Base-by-base conservation (phyloP, 805 yeast genomes). In the Wickerhamiella azymoides region DNA sequence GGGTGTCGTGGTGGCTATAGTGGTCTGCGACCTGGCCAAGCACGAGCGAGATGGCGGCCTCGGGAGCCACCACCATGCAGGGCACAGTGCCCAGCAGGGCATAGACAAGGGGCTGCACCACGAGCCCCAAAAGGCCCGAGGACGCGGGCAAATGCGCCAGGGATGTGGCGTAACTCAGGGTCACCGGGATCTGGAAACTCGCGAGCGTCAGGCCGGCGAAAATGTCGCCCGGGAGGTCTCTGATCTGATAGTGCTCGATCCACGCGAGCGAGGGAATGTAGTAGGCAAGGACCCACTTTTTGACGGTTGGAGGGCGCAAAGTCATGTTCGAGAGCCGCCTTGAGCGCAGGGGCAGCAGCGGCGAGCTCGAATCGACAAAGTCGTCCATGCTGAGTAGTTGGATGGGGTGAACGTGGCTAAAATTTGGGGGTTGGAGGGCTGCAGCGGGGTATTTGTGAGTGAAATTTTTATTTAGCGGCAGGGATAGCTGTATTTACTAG, bases 21-120 rank as follows among this genome's bases (percentile, higher is more conserved):
- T 70, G 74, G 49, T 79, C 81, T 9, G 84, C 74, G 0, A 80
- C 76, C 54, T 81, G 89, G 1, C 95, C 95, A 21, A 82, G 77
- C 11, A 86, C 77, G 54, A 88, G 67, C 0, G 93, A 83, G 8
- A 84, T 77, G 0, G 94, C 88, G 16, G 89, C 88, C 60, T 86
- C 93, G 1, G 96, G 95, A 0, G 95, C 95, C 16, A 86, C 93
- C 35, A 85, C 77, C 80, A 86, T 76, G 49, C 79, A 80, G 0
- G 95, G 95, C 1, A 85, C 93, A 0, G 92, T 74, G 0, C 96
- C 96, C 49, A 85, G 68, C 2, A 85, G 49, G 6, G 84, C 71
- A 58, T 86, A 86, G 7, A 83, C 64, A n/a, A 80, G 63, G 0
- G 95, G 93, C 0, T 92, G 84, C 2, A 82, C 67, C 1, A 84